Base-by-base conservation (phyloP, 75 land plant species). In the Azolla pinnata region DNA sequence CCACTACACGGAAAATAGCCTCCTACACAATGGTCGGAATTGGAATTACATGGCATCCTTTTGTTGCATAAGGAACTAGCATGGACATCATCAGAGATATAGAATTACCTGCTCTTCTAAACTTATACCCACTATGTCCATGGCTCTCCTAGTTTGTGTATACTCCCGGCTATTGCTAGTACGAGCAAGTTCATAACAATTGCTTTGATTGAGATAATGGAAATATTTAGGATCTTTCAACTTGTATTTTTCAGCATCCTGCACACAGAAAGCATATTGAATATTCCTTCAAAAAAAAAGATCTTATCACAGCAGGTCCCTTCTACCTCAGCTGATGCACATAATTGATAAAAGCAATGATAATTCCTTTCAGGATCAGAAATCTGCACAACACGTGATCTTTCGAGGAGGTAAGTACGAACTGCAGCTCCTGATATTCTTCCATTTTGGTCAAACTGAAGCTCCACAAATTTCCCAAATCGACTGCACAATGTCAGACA, bases 391-490 rank as follows among this genome's bases (percentile, higher is more conserved):
- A 88, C 95, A 62, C 95, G 95, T 31, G 89, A 85, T 66, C 89
- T 85, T 74, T 88, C 95, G 31, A 88, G 75, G 60, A 88, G 74
- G 67, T 88, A 88, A 54, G 95, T 88, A 54, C 95, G 73, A 32
- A 88, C 80, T 33, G 95, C 89, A 64, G 95, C 95, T 40, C 95
- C 95, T 32, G 95, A 85, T 60, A 88, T 88, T 54, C 89, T 80
- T 31, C 95, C 89, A 58, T 61, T 75, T 50, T 76, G 63, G 56
- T 85, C 89, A 77, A 88, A 88, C 60, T 88, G 95, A 61, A 88
- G 69, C 77, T 88, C 95, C 66, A 88, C 95, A 78, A 88, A 88
- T 78, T 88, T 88, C 33, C 95, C 95, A 66, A 88, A 88, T 16
- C 89, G 95, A 78, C 95, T 88, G 72, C 65, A 76, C n/a, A 14